Conservation (phyloP, 116 monocot genomes). For the Cymodocea nodosa region DNA sequence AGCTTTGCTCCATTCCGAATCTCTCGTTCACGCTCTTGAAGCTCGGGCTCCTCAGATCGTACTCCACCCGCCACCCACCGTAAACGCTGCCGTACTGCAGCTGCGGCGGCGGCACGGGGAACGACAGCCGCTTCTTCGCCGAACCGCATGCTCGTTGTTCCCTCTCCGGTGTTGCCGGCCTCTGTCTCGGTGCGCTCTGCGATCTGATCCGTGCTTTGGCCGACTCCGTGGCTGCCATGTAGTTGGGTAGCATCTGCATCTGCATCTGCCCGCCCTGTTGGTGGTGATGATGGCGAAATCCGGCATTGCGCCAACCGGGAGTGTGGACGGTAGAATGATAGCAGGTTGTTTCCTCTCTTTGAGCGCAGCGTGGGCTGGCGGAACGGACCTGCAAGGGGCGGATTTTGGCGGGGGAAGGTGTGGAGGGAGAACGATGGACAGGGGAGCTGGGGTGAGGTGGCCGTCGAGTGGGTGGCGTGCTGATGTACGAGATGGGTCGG, state of each 20-base stretch:
- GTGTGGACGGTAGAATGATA: slow-evolving; percentile 6
- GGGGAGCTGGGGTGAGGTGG: slow-evolving; percentile 6
- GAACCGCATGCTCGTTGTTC: slow-evolving; percentile 24
- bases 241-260: slow-evolving; percentile 78
- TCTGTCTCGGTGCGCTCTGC: slow-evolving; percentile 84
- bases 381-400: slow-evolving; percentile 69
- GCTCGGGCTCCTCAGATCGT: slow-evolving; percentile 57
- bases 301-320: slow-evolving; percentile 12
- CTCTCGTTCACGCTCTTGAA: slow-evolving; percentile 69
- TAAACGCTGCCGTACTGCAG: slow-evolving; percentile 12
- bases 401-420: slow-evolving; percentile 65
- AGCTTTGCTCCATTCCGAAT: slow-evolving; percentile 39
- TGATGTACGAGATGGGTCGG: slow-evolving; percentile 40
- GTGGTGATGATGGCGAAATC: slow-evolving; percentile 8
- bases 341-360: no score
- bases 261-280: background rate
- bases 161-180: slow-evolving; percentile 58
- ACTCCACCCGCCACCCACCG: slow-evolving; percentile 15
- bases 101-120: slow-evolving; percentile 38
- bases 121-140: slow-evolving; percentile 83
- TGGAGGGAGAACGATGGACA: slow-evolving; percentile 33
- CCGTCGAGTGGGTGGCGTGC: slow-evolving; percentile 18
- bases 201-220: slow-evolving; percentile 70
- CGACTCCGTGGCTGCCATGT: slow-evolving; percentile 97
- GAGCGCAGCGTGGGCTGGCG: slow-evolving; percentile 53